Conservation (phyloP, 495 filamentous ascomycete genomes). For the Acidiella bohemica region DNA sequence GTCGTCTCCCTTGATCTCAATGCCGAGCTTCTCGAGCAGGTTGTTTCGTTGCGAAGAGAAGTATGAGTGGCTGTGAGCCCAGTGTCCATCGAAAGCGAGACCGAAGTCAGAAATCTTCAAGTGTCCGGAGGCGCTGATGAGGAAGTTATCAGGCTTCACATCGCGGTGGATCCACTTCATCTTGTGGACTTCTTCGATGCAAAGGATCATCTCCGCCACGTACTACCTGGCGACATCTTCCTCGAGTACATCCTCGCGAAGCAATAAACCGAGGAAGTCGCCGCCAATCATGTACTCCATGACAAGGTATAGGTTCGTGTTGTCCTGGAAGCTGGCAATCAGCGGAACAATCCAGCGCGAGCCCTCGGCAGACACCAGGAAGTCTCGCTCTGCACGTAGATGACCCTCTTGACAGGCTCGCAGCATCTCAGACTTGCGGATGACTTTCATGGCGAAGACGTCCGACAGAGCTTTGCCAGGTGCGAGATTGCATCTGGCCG, state of each 20-base stretch:
- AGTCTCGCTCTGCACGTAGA: constrained; percentile 79
- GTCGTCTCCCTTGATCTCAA: constrained; percentile 60
- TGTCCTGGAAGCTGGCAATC: constrained; percentile 79
- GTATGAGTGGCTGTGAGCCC: constrained; percentile 78
- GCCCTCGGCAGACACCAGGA: constrained; percentile 69
- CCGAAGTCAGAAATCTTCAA: constrained; percentile 94
- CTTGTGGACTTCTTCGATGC: constrained; percentile 81
- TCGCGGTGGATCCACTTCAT: constrained; percentile 86
- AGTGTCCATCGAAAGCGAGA: constrained; percentile 85
- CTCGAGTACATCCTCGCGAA: constrained; percentile 64
- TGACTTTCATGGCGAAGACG: constrained; percentile 93
- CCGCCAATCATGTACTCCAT: constrained; percentile 98
- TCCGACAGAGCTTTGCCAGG: constrained; percentile 22
- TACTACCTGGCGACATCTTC: constrained; percentile 75
- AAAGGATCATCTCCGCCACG: constrained; percentile 86
- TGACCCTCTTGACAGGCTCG: constrained; percentile 84
- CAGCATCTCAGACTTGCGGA: constrained; percentile 83
- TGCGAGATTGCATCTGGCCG: constrained; percentile 12
- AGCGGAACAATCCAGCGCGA: constrained; percentile 82
- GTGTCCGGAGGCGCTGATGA: constrained; percentile 76
- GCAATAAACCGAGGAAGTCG: constrained; percentile 75
- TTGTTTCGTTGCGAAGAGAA: constrained; percentile 69
- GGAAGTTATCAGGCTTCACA: constrained; percentile 93
- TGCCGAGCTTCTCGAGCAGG: constrained; percentile 59
- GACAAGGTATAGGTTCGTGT: constrained; percentile 69